Conservation (phyloP, 164 flowering plant species). For the Chloranthus sessilifolius region DNA sequence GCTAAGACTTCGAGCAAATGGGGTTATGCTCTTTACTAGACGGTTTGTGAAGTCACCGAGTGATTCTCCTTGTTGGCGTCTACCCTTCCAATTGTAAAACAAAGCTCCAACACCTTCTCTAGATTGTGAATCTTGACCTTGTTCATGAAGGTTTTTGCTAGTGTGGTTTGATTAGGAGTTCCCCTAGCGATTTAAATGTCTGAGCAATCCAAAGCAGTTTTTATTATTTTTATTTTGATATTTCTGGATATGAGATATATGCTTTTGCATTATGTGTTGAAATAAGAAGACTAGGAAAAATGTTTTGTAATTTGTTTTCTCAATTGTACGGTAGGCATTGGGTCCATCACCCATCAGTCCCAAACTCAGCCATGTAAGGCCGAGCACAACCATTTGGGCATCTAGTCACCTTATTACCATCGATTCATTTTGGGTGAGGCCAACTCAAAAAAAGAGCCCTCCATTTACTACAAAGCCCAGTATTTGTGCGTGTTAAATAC, state of each 20-base stretch:
- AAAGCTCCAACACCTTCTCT: slow-evolving; percentile 93
- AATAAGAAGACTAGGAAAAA: no score
- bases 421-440: slow-evolving; percentile 76
- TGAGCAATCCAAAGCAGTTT: no score
- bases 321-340: slow-evolving; percentile 87
- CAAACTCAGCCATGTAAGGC: slow-evolving; percentile 99
- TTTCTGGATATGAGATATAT: no score
- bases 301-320: no score
- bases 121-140: slow-evolving; percentile 94
- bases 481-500: no score
- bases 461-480: not conserved
- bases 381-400: slow-evolving; percentile 99
- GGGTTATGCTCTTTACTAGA: slow-evolving; percentile 39
- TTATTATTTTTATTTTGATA: no score
- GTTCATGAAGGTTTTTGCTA: slow-evolving; percentile 69
- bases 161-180: slow-evolving; percentile 68
- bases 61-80: slow-evolving; percentile 70
- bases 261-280: no score
- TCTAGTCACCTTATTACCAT: slow-evolving; percentile 87
- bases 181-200: slow-evolving; percentile 64
- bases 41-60: slow-evolving; percentile 84
- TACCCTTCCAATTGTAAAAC: slow-evolving; percentile 71
- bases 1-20: no score
- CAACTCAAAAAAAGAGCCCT: slow-evolving; percentile 52
- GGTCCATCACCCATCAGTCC: slow-evolving; percentile 99